Percentiles rank a stretch among this genome's conserved stretches.
Conservation (phyloP, 1,139 yeast species). For the Candida neerlandica region DNA sequence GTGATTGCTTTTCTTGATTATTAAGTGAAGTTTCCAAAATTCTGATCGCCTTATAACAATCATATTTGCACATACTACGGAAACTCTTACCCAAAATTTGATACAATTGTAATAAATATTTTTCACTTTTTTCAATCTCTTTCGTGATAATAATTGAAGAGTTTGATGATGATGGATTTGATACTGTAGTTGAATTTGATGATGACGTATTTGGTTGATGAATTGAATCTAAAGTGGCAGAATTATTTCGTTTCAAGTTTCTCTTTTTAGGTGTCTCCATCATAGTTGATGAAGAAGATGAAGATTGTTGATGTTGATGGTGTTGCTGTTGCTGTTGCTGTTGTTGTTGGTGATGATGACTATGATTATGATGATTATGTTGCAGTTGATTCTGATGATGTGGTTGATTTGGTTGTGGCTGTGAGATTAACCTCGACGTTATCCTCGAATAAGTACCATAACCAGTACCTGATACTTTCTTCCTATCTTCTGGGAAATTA, state of each 20-base stretch:
- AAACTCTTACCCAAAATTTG: slow-evolving; percentile 65
- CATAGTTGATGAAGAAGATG: background rate
- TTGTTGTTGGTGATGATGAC: background rate
- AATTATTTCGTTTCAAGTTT: slow-evolving; percentile 33
- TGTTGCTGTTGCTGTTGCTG: background rate
- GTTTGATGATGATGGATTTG: slow-evolving; percentile 8
- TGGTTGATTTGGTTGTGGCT: slow-evolving; percentile 30
- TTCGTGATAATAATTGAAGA: slow-evolving; percentile 20
- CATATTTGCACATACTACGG: slow-evolving; percentile 67
- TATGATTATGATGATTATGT: background rate
- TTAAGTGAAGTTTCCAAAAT: slow-evolving; percentile 60
- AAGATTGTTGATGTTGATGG: slow-evolving; percentile 3
- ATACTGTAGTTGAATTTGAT: slow-evolving; percentile 8
- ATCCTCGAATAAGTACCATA: slow-evolving; percentile 47
- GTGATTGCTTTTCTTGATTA: slow-evolving; percentile 66
- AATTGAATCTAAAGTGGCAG: slow-evolving; percentile 20
- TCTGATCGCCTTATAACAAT: slow-evolving; percentile 80
- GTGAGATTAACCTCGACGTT: slow-evolving; percentile 56
- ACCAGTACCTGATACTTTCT: slow-evolving; percentile 16
- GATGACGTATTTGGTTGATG: slow-evolving; percentile 6
- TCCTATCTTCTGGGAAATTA: slow-evolving; percentile 26
- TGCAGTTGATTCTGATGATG: background rate
- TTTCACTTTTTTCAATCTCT: slow-evolving; percentile 45
- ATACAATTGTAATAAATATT: slow-evolving; percentile 53
- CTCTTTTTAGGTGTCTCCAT: slow-evolving; percentile 16